These are phyloP conservation scores for Boletus coccyginus DNA, from an alignment of 768 basidiomycete genomes.

Conservation along the genomic window DNA sequence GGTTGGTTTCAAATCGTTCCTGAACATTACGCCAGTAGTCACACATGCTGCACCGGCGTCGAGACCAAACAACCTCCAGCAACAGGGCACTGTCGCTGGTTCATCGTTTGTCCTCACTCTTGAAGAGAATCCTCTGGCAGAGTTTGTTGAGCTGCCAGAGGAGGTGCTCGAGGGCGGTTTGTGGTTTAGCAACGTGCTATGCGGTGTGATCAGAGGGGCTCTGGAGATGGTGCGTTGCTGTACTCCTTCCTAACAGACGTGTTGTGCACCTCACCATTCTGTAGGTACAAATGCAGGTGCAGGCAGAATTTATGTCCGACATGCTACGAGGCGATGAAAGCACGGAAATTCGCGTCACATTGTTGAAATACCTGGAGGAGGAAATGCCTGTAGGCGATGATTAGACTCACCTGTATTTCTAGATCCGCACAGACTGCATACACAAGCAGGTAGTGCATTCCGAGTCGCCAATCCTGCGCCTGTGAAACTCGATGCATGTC, in stretches of 20 bases:
- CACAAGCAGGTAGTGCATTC: background rate
- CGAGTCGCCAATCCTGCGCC: background rate
- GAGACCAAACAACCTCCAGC: slow-evolving; percentile 40
- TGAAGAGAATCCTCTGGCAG: slow-evolving; percentile 95
- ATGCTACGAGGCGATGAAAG: slow-evolving; percentile 89
- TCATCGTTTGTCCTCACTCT: slow-evolving; percentile 79
- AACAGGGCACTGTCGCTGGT: slow-evolving; percentile 43
- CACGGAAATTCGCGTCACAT: slow-evolving; percentile 88
- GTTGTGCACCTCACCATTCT: slow-evolving; percentile 14
- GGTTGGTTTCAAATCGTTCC: slow-evolving; percentile 98
- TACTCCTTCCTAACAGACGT: background rate
- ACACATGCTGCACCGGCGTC: slow-evolving; percentile 62
- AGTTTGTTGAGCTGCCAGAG: slow-evolving; percentile 95
- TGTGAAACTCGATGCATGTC: background rate
- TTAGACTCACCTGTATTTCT: slow-evolving; percentile 39
- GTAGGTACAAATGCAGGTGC: slow-evolving; percentile 95
- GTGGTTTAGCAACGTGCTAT: slow-evolving; percentile 96
- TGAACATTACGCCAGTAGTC: slow-evolving; percentile 86
- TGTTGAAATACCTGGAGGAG: slow-evolving; percentile 92
- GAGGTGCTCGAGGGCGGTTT: slow-evolving; percentile 90
- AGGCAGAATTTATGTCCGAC: slow-evolving; percentile 86
- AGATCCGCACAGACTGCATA: slow-evolving; percentile 1
- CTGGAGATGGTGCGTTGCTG: slow-evolving; percentile 83
- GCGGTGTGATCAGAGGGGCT: slow-evolving; percentile 89
- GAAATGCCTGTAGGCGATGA: slow-evolving; percentile 94